Base-by-base conservation (phyloP, 2,329 filamentous ascomycete genomes). In the Pezizomycotina sp. region DNA sequence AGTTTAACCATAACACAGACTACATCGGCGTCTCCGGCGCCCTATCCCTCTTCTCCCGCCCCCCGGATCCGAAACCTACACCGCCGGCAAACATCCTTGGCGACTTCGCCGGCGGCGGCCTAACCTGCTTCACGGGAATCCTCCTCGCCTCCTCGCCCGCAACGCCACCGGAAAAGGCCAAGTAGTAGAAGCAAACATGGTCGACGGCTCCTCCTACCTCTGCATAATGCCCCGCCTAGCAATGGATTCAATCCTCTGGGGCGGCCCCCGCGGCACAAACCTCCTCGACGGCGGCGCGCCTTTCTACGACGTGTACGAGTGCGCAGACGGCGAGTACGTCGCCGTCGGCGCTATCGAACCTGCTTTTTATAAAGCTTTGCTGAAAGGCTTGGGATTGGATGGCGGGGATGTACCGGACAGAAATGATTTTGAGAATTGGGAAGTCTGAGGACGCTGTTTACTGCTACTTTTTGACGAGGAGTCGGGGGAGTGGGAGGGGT, bases 121-220 rank as follows among this genome's bases (percentile, higher is more conserved):
- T 77, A 1, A 74, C 73, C 47, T 74, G 89, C 26, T 81, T 89
- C 51, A 63, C 83, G 40, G 86, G 84, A 0, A 71, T 95, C 4
- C 56, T 93, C 36, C 62, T 93, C 13, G 86, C 89, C 58, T 95
- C 41, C 52, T 91, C 6, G 65, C 71, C 9, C 63, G 82, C 21
- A 61, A 65, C 31, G 60, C 57, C 27, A 73, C 64, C 0, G 81
- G 81, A 0, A 61, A 60, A 2, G 86, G 86, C 0, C 86, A 93
- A 59, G 75, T 93, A 8, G 83, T 95, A 6, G 82, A 93, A 60
- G 81, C 80, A 10, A 93, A 92, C 57, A 95, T 95, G 86, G 86
- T 93, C 8, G 86, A 95, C 59, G 86, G 86, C 6, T 71, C 69
- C 14, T 69, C 73, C 22, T 86, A 86, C 56, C 60, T 95, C 16